phyloP scores from a whole-genome alignment of 2,329 filamentous ascomycete species.

The Didymella arachidicola region DNA sequence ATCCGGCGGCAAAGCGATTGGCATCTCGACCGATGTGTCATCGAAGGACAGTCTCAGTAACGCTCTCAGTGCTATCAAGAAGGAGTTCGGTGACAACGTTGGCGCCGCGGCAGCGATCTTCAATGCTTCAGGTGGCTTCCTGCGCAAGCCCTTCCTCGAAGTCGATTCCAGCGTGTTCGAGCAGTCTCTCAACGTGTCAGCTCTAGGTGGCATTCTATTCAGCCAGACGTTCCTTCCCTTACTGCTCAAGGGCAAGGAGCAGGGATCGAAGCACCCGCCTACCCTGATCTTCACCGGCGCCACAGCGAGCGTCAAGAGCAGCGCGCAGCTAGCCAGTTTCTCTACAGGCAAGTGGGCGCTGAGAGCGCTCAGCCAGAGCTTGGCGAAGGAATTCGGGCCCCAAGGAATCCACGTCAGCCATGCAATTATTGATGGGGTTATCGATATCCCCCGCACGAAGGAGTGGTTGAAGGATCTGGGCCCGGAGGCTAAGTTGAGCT shows the following conservation, averaged over 20 bases:
- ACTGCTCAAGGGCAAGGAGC: slow-evolving; percentile 67
- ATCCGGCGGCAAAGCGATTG: slow-evolving; percentile 72
- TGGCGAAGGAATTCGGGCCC: slow-evolving; percentile 85
- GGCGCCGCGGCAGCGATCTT: slow-evolving; percentile 68
- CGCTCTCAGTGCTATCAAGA: slow-evolving; percentile 69
- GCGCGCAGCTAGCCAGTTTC: slow-evolving; percentile 73
- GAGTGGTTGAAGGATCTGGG: slow-evolving; percentile 63
- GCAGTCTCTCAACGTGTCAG: slow-evolving; percentile 56
- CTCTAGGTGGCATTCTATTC: slow-evolving; percentile 76
- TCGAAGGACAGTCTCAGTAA: slow-evolving; percentile 62
- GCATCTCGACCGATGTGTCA: slow-evolving; percentile 72
- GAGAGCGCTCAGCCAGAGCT: slow-evolving; percentile 74
- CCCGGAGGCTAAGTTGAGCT: slow-evolving; percentile 72
- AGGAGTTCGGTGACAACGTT: slow-evolving; percentile 63
- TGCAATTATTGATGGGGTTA: slow-evolving; percentile 82
- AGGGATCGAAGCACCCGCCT: slow-evolving; percentile 68
- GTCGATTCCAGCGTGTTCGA: slow-evolving; percentile 66
- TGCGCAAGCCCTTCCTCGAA: slow-evolving; percentile 68
- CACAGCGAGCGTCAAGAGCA: slow-evolving; percentile 79
- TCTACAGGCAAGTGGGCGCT: slow-evolving; percentile 82
- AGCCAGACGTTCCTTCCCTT: slow-evolving; percentile 74
- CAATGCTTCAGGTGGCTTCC: slow-evolving; percentile 69
- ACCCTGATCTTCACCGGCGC: slow-evolving; percentile 87
- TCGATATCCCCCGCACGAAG: slow-evolving; percentile 78
- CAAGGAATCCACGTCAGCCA: slow-evolving; percentile 85